These are phyloP conservation scores for Fusarium xylarioides DNA, from an alignment of 2,329 filamentous ascomycete species.

Conservation along the genomic window DNA sequence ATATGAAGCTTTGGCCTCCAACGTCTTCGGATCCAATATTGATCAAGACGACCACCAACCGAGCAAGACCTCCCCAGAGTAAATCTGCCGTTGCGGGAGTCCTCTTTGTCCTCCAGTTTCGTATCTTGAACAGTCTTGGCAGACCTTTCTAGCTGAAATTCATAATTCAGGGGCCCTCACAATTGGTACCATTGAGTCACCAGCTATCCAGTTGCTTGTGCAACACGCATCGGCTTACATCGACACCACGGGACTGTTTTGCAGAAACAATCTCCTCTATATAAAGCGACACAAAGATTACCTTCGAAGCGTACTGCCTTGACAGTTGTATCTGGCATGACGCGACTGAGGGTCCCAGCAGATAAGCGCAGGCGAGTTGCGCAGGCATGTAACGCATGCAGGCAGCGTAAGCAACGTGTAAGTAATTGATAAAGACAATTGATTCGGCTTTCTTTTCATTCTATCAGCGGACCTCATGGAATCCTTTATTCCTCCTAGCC, in stretches of 20 bases:
- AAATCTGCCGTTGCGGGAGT: not conserved
- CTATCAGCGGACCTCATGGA: not conserved
- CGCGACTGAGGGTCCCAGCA: constrained; percentile 63
- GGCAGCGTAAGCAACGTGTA: constrained; percentile 74
- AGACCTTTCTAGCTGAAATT: not conserved
- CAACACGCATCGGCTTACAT: not conserved
- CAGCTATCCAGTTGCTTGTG: not conserved
- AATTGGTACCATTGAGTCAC: not conserved
- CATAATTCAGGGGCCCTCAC: not conserved
- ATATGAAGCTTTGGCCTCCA: not conserved
- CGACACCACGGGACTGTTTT: not conserved
- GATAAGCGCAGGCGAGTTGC: constrained; percentile 71
- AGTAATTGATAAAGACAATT: constrained; percentile 12
- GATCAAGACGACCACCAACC: not conserved
- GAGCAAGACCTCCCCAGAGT: not conserved
- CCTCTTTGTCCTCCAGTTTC: not conserved
- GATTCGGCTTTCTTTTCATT: not conserved
- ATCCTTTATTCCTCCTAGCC: not conserved
- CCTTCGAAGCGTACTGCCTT: not conserved
- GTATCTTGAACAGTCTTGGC: not conserved
- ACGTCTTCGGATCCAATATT: not conserved
- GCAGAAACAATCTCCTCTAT: not conserved
- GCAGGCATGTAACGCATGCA: constrained; percentile 72
- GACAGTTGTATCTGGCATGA: constrained; percentile 50
- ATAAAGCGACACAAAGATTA: not conserved